A percentile compares a stretch with the other conserved stretches of the same genome.
Evolutionary conservation across 176 grass and related monocot species (phyloP).

Genomic region (Musa schizocarpa): DNA sequence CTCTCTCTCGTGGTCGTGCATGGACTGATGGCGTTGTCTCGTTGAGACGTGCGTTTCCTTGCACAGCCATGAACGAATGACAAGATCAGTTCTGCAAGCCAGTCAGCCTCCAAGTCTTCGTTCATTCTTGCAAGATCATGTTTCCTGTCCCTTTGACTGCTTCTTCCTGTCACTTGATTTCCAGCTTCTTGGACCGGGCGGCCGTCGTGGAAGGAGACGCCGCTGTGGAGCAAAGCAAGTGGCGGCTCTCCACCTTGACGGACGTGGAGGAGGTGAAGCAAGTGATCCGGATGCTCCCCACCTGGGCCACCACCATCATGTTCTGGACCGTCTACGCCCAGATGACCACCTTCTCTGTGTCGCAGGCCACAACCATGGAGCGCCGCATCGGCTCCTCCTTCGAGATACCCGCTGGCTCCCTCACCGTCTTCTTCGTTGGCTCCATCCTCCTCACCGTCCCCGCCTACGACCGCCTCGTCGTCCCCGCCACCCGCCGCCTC

Average conservation of each 20-base stretch:
- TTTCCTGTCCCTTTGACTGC: no score
- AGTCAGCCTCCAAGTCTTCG: no score
- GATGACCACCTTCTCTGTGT: constrained; percentile 91
- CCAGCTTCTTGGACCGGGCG: constrained; percentile 17
- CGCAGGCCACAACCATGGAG: constrained; percentile 63
- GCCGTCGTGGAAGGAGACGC: not conserved
- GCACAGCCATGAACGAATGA: no score
- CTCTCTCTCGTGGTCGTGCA: no score
- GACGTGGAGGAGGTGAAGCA: constrained; percentile 90
- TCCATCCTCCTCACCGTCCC: constrained; percentile 80
- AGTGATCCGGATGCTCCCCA: constrained; percentile 64
- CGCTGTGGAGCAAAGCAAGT: constrained; percentile 1
- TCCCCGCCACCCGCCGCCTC: constrained; percentile 33
- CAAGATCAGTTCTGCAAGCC: no score
- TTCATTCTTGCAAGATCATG: no score
- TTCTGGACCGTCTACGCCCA: constrained; percentile 93
- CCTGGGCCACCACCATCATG: constrained; percentile 68
- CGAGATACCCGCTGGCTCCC: constrained; percentile 55
- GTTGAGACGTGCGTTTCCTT: no score
- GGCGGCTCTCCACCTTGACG: constrained; percentile 47
- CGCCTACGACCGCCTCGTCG: constrained; percentile 62
- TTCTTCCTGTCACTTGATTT: no score
- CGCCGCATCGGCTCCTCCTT: constrained; percentile 54
- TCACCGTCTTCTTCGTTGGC: constrained; percentile 83
- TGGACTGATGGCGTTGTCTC: no score